phyloP scores from a whole-genome alignment of 2,329 filamentous ascomycete genomes.

The Alternaria panax region DNA sequence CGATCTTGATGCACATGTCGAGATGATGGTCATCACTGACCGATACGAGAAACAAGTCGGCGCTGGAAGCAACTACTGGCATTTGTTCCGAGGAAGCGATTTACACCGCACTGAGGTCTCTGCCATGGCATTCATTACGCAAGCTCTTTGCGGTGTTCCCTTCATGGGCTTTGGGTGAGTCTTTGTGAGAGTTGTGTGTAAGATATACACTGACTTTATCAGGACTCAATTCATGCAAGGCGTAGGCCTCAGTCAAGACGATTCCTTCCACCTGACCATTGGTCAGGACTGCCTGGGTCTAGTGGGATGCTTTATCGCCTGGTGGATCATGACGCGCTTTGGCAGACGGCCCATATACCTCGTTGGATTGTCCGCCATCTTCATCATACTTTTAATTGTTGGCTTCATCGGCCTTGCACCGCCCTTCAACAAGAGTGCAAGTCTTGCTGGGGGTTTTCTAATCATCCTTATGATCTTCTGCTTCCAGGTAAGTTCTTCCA shows the following conservation, averaged over 20 bases:
- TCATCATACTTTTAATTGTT: conserved; percentile 52
- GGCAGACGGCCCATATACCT: conserved; percentile 78
- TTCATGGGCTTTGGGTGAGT: conserved; percentile 33
- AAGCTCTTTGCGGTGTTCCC: conserved; percentile 44
- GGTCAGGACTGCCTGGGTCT: conserved; percentile 34
- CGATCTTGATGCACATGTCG: conserved; percentile 62
- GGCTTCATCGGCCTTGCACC: conserved; percentile 74
- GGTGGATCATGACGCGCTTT: conserved; percentile 78
- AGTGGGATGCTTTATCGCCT: conserved; percentile 73
- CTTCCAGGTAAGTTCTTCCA: conserved; percentile 25
- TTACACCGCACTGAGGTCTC: conserved; percentile 78
- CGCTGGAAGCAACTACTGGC: conserved; percentile 73
- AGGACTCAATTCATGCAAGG: conserved; percentile 30
- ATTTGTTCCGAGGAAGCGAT: conserved; percentile 81
- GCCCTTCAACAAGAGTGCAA: conserved; percentile 54
- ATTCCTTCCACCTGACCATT: conserved; percentile 34
- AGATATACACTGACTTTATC: not conserved
- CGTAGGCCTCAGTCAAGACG: conserved; percentile 31
- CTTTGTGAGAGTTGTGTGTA: not conserved
- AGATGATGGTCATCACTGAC: conserved; percentile 89
- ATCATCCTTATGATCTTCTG: conserved; percentile 38
- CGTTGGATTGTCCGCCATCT: conserved; percentile 58
- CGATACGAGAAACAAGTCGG: conserved; percentile 74
- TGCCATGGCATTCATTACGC: conserved; percentile 56
- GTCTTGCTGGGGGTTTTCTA: conserved; percentile 33